Evolutionary conservation across 2,329 filamentous ascomycete species (phyloP).

Genomic region (Chalaropsis ovoidea): DNA sequence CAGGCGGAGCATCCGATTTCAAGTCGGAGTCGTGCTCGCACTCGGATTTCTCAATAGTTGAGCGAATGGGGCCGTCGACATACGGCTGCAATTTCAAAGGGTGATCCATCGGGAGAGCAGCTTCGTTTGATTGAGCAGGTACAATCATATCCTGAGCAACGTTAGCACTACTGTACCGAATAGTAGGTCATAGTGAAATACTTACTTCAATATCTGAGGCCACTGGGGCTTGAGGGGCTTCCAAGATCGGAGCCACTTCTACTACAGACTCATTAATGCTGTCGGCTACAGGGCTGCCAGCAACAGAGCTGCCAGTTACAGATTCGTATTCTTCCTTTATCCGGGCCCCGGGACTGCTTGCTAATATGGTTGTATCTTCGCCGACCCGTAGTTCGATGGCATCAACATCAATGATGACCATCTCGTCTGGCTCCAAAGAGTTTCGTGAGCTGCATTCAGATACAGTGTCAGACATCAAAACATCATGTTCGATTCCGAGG

Average conservation of each 20-base stretch:
- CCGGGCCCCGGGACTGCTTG: not conserved
- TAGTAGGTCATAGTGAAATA: not conserved
- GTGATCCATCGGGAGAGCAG: not conserved
- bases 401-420: constrained; percentile 1
- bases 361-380: not conserved
- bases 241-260: not conserved
- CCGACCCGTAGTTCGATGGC: not conserved
- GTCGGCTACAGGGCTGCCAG: not conserved
- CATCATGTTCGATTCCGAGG: not conserved
- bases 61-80: not conserved
- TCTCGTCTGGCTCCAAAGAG: not conserved
- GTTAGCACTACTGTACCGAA: not conserved
- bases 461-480: not conserved
- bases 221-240: no score
- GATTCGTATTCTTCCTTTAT: not conserved
- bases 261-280: not conserved
- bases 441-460: not conserved
- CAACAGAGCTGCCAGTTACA: no score
- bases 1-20: no score
- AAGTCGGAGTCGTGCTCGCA: not conserved
- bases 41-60: not conserved
- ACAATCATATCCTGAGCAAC: not conserved
- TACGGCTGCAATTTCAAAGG: not conserved
- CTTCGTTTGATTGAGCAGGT: not conserved
- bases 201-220: not conserved